These are phyloP conservation scores for Peziza echinospora DNA, from an alignment of 495 filamentous ascomycete genomes.

Conservation along the genomic window DNA sequence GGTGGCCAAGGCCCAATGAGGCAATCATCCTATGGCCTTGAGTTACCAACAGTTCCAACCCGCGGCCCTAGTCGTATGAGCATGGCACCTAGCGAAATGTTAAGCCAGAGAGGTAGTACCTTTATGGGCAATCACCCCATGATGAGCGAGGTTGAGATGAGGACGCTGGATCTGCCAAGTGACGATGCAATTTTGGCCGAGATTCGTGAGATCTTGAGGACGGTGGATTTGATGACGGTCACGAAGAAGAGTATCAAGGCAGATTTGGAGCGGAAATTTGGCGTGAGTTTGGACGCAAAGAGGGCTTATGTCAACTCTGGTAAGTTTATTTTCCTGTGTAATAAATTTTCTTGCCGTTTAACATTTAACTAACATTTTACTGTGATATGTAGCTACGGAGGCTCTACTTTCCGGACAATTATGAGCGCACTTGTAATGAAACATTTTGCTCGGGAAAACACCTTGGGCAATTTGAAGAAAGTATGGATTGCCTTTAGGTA, in stretches of 20 bases:
- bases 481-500: too few species aligned
- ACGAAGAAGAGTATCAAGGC: slow-evolving; percentile 97
- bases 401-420: slow-evolving; percentile 50
- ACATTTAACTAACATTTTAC: slow-evolving; percentile 23
- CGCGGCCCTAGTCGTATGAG: slow-evolving; percentile 38
- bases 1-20: slow-evolving; percentile 51
- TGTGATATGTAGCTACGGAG: slow-evolving; percentile 43
- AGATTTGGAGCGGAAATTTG: slow-evolving; percentile 78
- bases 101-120: slow-evolving; percentile 33
- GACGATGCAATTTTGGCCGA: slow-evolving; percentile 84
- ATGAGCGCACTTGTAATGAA: slow-evolving; percentile 11
- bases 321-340: slow-evolving; percentile 31
- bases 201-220: slow-evolving; percentile 77
- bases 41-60: slow-evolving; percentile 22
- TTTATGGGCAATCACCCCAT: slow-evolving; percentile 21
- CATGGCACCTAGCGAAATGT: slow-evolving; percentile 54
- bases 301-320: slow-evolving; percentile 84
- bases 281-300: slow-evolving; percentile 54
- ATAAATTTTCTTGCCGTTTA: slow-evolving; percentile 3
- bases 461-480: too few species aligned
- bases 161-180: slow-evolving; percentile 45
- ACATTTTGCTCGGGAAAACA: not conserved
- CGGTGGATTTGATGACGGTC: slow-evolving; percentile 85
- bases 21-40: slow-evolving; percentile 28
- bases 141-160: slow-evolving; percentile 43